Evolutionary conservation across 2,329 filamentous ascomycete species (phyloP).

Genomic region (Cladosporium sp.): DNA sequence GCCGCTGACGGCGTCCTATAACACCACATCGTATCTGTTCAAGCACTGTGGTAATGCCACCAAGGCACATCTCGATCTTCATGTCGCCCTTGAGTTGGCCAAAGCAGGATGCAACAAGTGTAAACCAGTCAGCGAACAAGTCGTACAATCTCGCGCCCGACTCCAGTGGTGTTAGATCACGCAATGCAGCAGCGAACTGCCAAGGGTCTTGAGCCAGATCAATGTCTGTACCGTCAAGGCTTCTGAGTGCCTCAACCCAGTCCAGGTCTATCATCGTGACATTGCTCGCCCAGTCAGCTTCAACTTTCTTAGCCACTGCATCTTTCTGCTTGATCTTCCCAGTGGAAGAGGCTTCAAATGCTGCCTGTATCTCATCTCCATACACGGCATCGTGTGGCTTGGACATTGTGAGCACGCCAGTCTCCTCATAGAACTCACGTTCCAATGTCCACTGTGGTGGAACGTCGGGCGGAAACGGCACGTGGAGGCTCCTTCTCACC

Average conservation of each 20-base stretch:
- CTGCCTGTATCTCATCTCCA: not conserved
- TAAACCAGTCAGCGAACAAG: not conserved
- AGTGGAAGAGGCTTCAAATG: not conserved
- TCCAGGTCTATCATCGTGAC: not conserved
- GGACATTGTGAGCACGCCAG: not conserved
- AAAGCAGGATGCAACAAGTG: not conserved
- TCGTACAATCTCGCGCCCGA: not conserved
- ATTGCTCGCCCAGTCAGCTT: not conserved
- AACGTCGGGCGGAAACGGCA: not conserved
- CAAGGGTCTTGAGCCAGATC: not conserved
- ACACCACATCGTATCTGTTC: slow-evolving; percentile 6
- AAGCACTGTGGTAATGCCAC: not conserved
- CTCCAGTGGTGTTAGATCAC: not conserved
- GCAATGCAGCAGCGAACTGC: not conserved
- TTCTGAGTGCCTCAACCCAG: not conserved
- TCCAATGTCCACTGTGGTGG: not conserved
- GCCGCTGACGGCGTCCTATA: not conserved
- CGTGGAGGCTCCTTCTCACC: not conserved
- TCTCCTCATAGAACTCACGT: not conserved
- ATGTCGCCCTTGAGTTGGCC: not conserved
- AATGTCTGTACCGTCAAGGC: not conserved
- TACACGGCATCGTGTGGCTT: not conserved
- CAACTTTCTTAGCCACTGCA: not conserved
- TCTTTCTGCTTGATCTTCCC: not conserved
- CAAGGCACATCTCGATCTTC: not conserved